These are phyloP conservation scores for Aspergillus brasiliensis DNA, from an alignment of 2,329 filamentous ascomycete species.

Conservation along the genomic window DNA sequence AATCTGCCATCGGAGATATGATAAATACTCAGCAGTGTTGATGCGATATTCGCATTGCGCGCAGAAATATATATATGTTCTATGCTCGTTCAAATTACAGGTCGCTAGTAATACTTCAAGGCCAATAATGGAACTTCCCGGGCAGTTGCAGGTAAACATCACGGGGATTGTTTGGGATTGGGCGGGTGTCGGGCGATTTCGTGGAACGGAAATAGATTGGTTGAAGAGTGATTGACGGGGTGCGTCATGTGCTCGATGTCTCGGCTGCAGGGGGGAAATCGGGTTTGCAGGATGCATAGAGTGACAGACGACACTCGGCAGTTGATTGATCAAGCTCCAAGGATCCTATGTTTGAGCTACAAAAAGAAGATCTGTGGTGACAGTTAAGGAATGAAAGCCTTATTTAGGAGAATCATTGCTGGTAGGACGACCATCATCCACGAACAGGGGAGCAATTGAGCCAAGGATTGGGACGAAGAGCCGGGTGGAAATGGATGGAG, in stretches of 20 bases:
- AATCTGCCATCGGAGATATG: no score
- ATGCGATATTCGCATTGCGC: no score
- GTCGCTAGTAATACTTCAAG: no score
- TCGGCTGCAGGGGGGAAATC: background rate
- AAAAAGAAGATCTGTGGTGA: background rate
- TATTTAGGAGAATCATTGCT: background rate
- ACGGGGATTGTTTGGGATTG: background rate
- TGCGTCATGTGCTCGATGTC: background rate
- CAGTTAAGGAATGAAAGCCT: background rate
- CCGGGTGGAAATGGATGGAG: background rate
- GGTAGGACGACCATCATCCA: background rate
- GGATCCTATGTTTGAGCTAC: background rate
- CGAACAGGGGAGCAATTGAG: background rate
- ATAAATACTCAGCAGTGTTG: no score
- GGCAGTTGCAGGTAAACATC: no score
- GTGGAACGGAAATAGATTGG: background rate
- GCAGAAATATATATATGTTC: no score
- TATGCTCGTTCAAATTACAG: no score
- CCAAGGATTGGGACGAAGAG: background rate
- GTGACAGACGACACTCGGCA: background rate
- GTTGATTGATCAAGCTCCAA: background rate
- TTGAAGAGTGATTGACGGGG: background rate
- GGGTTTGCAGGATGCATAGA: background rate
- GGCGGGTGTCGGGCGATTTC: background rate
- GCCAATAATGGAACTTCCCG: no score